Percentiles rank a stretch among this genome's conserved stretches.
phyloP scores from a whole-genome alignment of 2,329 filamentous ascomycete genomes.

The Arthroderma sp. region DNA sequence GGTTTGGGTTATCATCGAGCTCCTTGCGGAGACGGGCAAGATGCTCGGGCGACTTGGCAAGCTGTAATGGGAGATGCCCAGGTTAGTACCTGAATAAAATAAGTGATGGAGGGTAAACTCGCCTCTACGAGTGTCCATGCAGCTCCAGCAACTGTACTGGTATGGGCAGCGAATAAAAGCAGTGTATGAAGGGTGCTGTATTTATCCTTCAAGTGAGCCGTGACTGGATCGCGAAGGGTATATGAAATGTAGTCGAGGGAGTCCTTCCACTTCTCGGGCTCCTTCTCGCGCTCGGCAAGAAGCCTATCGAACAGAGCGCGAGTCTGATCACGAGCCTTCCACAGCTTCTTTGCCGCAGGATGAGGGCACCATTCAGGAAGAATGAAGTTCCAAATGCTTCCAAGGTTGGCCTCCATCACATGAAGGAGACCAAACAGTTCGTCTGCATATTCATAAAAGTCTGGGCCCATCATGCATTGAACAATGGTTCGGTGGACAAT shows the following conservation, averaged over 20 bases:
- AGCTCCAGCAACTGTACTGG: conserved; percentile 10
- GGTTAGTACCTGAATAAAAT: neutral
- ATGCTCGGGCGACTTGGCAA: conserved; percentile 7
- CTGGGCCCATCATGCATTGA: conserved; percentile 11
- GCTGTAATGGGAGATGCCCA: neutral
- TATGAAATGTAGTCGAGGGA: conserved; percentile 11
- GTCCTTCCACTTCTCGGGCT: conserved; percentile 8
- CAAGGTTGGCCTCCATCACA: conserved; percentile 10
- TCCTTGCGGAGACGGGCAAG: conserved; percentile 7
- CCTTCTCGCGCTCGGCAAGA: conserved; percentile 8
- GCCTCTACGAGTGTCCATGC: conserved; percentile 11
- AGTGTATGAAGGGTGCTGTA: conserved; percentile 11
- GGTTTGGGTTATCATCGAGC: conserved; percentile 5
- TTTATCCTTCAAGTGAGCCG: conserved; percentile 8
- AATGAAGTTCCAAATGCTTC: conserved; percentile 9
- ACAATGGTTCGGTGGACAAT: conserved; percentile 12
- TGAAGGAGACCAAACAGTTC: conserved; percentile 11
- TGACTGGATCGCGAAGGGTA: conserved; percentile 10
- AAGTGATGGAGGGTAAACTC: neutral
- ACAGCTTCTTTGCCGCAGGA: conserved; percentile 7
- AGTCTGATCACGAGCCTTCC: conserved; percentile 7
- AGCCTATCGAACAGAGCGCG: conserved; percentile 8
- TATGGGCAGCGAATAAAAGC: conserved; percentile 11
- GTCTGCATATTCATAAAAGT: conserved; percentile 10
- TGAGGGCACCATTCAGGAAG: conserved; percentile 11